A percentile compares a stretch with the other conserved stretches of the same genome.
Conservation (phyloP, 192 early-diverging fungal genomes). For the Backusella circina region DNA sequence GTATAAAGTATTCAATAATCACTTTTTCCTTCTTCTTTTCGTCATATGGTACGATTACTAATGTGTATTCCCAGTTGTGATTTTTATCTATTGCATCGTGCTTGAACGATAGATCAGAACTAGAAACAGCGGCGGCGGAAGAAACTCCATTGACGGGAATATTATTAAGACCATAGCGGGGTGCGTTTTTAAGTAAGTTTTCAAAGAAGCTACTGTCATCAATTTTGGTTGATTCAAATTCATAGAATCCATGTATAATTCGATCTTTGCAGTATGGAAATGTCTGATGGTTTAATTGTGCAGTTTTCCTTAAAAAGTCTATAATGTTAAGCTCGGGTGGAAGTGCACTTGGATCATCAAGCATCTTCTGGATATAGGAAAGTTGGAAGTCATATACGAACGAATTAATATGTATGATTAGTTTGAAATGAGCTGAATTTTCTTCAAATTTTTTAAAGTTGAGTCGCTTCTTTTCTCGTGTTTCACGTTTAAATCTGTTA, state of each 20-base stretch:
- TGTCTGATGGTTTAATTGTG: conserved; percentile 37
- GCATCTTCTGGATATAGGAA: conserved; percentile 41
- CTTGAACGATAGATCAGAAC: conserved; percentile 1
- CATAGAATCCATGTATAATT: conserved; percentile 43
- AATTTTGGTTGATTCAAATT: conserved; percentile 9
- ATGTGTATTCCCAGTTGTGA: conserved; percentile 7
- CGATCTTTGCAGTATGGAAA: conserved; percentile 44
- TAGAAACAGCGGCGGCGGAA: conserved; percentile 12
- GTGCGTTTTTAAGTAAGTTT: conserved; percentile 11
- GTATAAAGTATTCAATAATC: conserved; percentile 12
- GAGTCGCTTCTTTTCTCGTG: conserved; percentile 18
- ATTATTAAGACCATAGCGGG: conserved; percentile 12
- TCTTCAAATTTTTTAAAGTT: conserved; percentile 47
- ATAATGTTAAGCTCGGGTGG: conserved; percentile 42
- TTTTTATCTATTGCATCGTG: background rate
- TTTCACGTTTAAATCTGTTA: conserved; percentile 6
- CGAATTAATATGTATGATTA: conserved; percentile 53
- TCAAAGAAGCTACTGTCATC: conserved; percentile 7
- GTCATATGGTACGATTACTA: conserved; percentile 7
- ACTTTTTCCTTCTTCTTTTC: background rate
- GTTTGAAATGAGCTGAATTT: conserved; percentile 50
- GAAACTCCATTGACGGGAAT: background rate
- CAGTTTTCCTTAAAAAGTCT: conserved; percentile 39
- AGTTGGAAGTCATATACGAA: conserved; percentile 61
- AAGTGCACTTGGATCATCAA: conserved; percentile 18